These are phyloP conservation scores for Phialophora chinensis DNA, from an alignment of 2,329 filamentous ascomycete genomes.

Conservation along the genomic window DNA sequence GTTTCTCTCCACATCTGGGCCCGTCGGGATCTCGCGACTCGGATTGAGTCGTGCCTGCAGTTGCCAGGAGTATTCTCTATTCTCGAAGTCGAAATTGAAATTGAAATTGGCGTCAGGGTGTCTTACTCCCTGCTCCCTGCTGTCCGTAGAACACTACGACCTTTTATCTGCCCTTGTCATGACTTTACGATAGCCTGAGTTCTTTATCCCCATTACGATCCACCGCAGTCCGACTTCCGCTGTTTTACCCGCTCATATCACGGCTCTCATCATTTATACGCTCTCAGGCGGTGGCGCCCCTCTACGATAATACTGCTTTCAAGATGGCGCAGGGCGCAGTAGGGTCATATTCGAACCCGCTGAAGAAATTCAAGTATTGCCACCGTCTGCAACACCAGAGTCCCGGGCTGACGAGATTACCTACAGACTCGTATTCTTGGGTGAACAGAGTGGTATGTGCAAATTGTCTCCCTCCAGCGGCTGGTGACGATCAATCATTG, in stretches of 20 bases:
- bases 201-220: not conserved
- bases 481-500: not conserved
- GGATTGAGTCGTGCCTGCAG: constrained; percentile 16
- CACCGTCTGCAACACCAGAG: not conserved
- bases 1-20: constrained; percentile 19
- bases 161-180: constrained; percentile 23
- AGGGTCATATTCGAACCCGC: constrained; percentile 94
- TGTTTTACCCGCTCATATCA: not conserved
- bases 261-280: not conserved
- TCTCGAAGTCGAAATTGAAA: not conserved
- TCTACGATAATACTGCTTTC: constrained; percentile 41
- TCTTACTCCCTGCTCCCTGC: constrained; percentile 7
- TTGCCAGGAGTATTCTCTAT: constrained; percentile 15
- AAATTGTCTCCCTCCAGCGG: constrained; percentile 21
- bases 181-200: constrained; percentile 24
- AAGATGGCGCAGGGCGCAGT: constrained; percentile 79
- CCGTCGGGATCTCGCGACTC: constrained; percentile 16
- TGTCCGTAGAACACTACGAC: constrained; percentile 1
- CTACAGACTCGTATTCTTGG: constrained; percentile 87
- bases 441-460: constrained; percentile 92
- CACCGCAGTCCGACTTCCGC: not conserved
- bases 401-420: constrained; percentile 41
- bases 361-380: constrained; percentile 99
- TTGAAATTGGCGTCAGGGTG: not conserved
- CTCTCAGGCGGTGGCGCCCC: constrained; percentile 4